These are phyloP conservation scores for Lactarius akahatsu DNA, from an alignment of 768 basidiomycete species.

Conservation along the genomic window DNA sequence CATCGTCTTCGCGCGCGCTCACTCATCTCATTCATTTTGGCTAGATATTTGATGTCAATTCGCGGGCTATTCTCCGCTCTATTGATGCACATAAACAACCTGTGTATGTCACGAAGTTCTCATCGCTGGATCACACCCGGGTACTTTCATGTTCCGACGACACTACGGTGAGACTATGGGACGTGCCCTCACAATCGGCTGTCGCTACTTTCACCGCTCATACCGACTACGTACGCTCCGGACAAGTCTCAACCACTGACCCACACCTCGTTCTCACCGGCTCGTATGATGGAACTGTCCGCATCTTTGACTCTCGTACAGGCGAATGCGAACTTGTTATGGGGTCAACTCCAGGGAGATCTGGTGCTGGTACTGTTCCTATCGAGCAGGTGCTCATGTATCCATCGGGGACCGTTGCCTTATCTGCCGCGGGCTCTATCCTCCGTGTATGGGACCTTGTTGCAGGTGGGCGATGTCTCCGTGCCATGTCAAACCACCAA, in stretches of 20 bases:
- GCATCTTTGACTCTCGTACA: constrained; percentile 83
- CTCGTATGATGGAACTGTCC: constrained; percentile 90
- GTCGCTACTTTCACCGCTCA: constrained; percentile 81
- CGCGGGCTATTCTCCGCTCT: constrained; percentile 88
- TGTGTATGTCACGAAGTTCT: constrained; percentile 93
- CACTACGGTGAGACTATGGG: constrained; percentile 91
- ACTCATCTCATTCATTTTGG: not conserved
- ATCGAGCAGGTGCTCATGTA: constrained; percentile 94
- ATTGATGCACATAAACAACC: constrained; percentile 95
- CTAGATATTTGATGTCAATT: constrained; percentile 87
- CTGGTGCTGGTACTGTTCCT: constrained; percentile 47
- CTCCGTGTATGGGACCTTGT: constrained; percentile 94
- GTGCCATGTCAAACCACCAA: constrained; percentile 95
- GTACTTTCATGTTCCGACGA: constrained; percentile 96
- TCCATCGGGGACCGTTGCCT: constrained; percentile 79
- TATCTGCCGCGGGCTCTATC: constrained; percentile 90
- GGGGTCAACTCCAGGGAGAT: constrained; percentile 41
- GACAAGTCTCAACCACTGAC: constrained; percentile 78
- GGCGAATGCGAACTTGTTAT: constrained; percentile 84
- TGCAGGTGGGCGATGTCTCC: constrained; percentile 83
- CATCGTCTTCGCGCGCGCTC: not conserved
- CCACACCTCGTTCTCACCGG: constrained; percentile 87
- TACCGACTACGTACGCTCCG: constrained; percentile 94
- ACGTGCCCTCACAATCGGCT: constrained; percentile 84
- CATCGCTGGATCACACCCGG: constrained; percentile 73